Base-by-base conservation (phyloP, 2,329 filamentous ascomycete species). In the Xylariales sp. region DNA sequence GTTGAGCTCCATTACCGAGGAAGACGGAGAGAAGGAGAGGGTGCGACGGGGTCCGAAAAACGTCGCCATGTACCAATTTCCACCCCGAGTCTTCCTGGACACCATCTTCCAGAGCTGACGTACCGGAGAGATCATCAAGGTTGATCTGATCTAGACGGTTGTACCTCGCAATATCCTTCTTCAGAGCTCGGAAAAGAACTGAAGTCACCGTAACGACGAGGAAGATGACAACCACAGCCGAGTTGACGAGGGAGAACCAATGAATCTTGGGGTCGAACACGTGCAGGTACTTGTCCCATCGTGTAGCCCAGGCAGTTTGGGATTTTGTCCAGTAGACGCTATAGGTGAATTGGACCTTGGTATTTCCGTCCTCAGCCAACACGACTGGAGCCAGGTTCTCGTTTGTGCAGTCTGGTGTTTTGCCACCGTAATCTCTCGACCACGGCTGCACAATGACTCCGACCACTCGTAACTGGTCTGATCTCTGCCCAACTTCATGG, bases 241-340 rank as follows among this genome's bases (percentile, higher is more conserved):
- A 96, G 65, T 95, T 95, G 66, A 97, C 86, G 37, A 98, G 80
- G 45, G 90, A 96, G 70, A 97, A 95, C 93, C 93, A 98, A 64
- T 98, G 93, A 54, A 98, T 97, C 71, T 93, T 94, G 39, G 93
- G 90, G 62, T 97, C 90, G 59, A 90, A 94, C 21, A 98, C 91
- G 58, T 97, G 91, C 25, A 98, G 76, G 61, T 97, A 97, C 66
- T 95, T 97, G 73, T 98, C 93, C 93, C 93, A 98, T 50, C 93
- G 80, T 10, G 93, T 98, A 20, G 93, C 93, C 84, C 95, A 98
- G 1, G 86, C 87, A 1, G 90, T 97, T 1, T 75, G 59, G 1
- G 89, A 96, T 51, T 82, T 79, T 43, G 76, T 78, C 93, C 93
- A 98, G 64, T 84, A 86, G 11, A 97, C 88, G 51, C 86, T 88